These are phyloP conservation scores for Pisolithus sp. DNA, from an alignment of 768 basidiomycete genomes.

Conservation along the genomic window DNA sequence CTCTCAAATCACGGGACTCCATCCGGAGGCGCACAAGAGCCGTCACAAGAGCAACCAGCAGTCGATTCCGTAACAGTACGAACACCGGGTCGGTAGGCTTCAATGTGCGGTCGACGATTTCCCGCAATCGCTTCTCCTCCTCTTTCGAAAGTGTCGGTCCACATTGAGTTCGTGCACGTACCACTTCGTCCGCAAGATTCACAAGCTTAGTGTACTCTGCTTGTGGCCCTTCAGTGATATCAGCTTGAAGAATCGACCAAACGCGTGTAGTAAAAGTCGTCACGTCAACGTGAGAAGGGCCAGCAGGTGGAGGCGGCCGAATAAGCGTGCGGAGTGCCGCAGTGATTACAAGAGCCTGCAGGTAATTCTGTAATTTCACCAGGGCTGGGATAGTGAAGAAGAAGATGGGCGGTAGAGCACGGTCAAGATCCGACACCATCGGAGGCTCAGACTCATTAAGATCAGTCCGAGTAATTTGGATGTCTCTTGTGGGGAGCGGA, in stretches of 20 bases:
- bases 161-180: slow-evolving; percentile 41
- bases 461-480: slow-evolving; percentile 4
- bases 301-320: slow-evolving; percentile 29
- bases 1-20: not conserved
- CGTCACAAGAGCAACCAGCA: slow-evolving; percentile 36
- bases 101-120: slow-evolving; percentile 58
- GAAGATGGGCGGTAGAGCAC: slow-evolving; percentile 58
- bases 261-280: slow-evolving; percentile 50
- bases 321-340: slow-evolving; percentile 55
- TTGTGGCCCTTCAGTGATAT: slow-evolving; percentile 37
- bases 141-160: slow-evolving; percentile 21
- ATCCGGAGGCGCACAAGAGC: slow-evolving; percentile 19
- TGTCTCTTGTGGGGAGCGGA: slow-evolving; percentile 22
- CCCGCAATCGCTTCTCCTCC: slow-evolving; percentile 49
- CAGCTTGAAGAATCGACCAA: slow-evolving; percentile 58
- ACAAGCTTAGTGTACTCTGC: slow-evolving; percentile 46
- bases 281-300: slow-evolving; percentile 3
- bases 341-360: slow-evolving; percentile 64
- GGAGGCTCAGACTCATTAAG: not conserved
- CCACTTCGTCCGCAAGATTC: slow-evolving; percentile 69
- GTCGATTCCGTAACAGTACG: slow-evolving; percentile 51
- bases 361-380: slow-evolving; percentile 56
- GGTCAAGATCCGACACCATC: slow-evolving; percentile 15
- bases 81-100: slow-evolving; percentile 62
- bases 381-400: slow-evolving; percentile 53